Evolutionary conservation across 1,139 yeast species (phyloP).

Genomic region (Fermentozyma sake): DNA sequence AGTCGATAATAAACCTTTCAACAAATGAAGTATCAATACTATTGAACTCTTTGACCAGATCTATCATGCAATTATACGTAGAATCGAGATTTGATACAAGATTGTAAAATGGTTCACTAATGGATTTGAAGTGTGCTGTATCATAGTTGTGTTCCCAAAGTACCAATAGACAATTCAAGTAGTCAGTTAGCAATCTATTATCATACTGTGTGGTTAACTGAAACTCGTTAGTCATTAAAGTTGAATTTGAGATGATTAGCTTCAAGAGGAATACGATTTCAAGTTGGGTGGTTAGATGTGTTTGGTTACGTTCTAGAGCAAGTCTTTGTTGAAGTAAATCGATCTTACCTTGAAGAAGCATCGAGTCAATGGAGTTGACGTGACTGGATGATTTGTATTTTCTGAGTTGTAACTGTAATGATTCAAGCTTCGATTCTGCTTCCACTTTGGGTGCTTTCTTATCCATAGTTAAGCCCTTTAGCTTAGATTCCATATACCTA

Average conservation of each 20-base stretch:
- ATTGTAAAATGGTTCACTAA: neutral
- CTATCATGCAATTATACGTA: neutral
- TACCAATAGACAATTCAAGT: neutral
- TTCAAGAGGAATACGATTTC: conserved; percentile 5
- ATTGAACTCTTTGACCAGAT: conserved; percentile 5
- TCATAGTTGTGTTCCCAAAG: conserved; percentile 2
- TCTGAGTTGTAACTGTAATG: conserved; percentile 14
- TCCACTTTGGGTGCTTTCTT: neutral
- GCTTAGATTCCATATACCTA: conserved; percentile 19
- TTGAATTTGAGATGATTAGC: too few species aligned
- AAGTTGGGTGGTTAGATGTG: too few species aligned
- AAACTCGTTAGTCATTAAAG: too few species aligned
- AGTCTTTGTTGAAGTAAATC: conserved; percentile 8
- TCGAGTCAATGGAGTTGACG: conserved; percentile 8
- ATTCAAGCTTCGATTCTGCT: conserved; percentile 10
- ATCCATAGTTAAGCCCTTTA: conserved; percentile 6
- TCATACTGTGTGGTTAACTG: too few species aligned
- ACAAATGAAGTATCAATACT: neutral
- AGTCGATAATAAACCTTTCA: neutral
- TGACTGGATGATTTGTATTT: conserved; percentile 10
- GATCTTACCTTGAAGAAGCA: conserved; percentile 8
- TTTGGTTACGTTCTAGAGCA: conserved; percentile 2
- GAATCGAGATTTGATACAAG: conserved; percentile 1
- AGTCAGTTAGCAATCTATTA: neutral
- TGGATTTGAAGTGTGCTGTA: neutral